phyloP scores from a whole-genome alignment of 2,329 filamentous ascomycete genomes.

The Massarina eburnea region DNA sequence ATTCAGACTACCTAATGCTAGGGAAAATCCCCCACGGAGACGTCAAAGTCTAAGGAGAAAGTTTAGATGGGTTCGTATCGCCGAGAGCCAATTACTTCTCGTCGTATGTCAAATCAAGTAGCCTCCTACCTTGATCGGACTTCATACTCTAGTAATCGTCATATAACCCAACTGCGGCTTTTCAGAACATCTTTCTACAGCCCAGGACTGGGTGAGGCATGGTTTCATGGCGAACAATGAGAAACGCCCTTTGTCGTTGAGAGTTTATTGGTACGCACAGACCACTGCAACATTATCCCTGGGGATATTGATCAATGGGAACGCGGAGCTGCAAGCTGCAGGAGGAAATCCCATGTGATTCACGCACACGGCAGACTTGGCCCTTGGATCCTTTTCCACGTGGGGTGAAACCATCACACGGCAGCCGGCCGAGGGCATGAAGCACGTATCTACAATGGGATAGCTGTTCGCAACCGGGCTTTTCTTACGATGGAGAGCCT shows the following conservation, averaged over 20 bases:
- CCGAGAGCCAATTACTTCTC: too few species aligned
- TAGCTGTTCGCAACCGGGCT: too few species aligned
- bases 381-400: constrained; percentile 1
- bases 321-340: too few species aligned
- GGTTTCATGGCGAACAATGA: background rate
- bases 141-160: too few species aligned
- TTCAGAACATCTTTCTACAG: too few species aligned
- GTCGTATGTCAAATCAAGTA: too few species aligned
- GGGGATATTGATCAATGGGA: background rate
- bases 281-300: background rate
- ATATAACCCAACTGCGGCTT: too few species aligned
- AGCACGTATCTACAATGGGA: too few species aligned
- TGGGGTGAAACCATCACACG: background rate
- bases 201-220: too few species aligned
- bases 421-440: background rate
- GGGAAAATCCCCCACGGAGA: background rate
- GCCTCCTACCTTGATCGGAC: too few species aligned
- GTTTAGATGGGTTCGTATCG: background rate
- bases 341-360: too few species aligned
- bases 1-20: background rate
- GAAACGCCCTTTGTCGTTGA: background rate
- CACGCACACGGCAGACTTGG: too few species aligned
- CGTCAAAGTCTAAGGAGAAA: background rate
- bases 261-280: background rate
- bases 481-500: background rate